phyloP scores from a whole-genome alignment of 139 green algal genomes.

The Diplosphaera chodatii region DNA sequence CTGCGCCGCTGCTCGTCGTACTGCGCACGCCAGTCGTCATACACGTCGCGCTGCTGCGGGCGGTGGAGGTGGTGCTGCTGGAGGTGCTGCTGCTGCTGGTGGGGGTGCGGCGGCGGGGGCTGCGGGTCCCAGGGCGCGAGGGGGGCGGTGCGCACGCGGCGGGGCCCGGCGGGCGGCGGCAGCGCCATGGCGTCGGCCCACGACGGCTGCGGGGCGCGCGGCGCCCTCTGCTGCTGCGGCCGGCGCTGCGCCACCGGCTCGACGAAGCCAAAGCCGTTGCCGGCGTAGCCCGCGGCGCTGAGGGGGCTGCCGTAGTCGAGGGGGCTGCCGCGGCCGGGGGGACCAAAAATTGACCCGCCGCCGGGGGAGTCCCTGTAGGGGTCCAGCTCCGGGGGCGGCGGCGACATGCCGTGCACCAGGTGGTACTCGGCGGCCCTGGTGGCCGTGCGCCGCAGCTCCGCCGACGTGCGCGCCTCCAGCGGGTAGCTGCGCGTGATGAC shows the following conservation, averaged over 20 bases:
- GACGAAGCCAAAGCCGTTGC: background rate
- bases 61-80: background rate
- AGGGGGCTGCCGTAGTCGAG: background rate
- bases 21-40: no score
- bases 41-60: no score
- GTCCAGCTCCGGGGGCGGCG: no score
- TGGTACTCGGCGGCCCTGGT: background rate
- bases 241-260: background rate
- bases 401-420: background rate
- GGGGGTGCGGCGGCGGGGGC: no score
- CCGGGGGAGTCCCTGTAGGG: no score
- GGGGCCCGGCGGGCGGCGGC: no score
- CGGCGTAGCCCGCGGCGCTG: no score
- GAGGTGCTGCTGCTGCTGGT: background rate
- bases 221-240: background rate
- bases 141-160: background rate
- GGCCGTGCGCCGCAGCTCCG: background rate
- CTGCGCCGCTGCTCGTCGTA: no score
- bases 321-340: no score
- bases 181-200: background rate
- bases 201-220: no score
- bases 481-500: background rate
- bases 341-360: no score
- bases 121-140: background rate
- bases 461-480: background rate